Base-by-base conservation (phyloP, 1,284 basidiomycete species). In the Tilletia setariae region DNA sequence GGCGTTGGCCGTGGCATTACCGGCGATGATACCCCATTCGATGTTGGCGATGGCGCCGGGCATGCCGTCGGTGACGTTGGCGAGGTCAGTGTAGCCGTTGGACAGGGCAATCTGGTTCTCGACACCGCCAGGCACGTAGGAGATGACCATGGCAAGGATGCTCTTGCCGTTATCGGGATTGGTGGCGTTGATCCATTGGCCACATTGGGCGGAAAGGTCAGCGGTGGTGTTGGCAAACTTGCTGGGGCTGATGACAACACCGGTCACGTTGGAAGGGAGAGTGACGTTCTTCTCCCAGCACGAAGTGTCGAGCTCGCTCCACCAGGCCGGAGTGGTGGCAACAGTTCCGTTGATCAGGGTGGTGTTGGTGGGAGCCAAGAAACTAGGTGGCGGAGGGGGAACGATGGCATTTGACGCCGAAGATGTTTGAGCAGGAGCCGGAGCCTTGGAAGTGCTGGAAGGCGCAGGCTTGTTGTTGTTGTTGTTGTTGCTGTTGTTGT, bases 151-250 rank as follows among this genome's bases (percentile, higher is more conserved):
- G 66, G 72, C 71, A 6, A 70, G 71, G 71, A 76, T 65, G 70
- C 71, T 64, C 72, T 76, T 76, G 71, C 73, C 72, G 73, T 76
- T 76, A 64, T 68, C 66, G 70, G 73, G 70, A 73, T 76, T 76
- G 70, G 71, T 72, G 66, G 74, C 63, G 71, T 73, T 73, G 70
- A 76, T 63, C 72, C 72, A 74, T 73, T 74, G 74, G 72, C 74
- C 74, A 66, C 74, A 76, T 56, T 73, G 73, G 53, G 63, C 49
- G 43, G 30, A 9, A 59, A 76, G 73, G 68, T 76, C 67, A 19
- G 53, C 23, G 68, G 69, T 68, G 61, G 67, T 67, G 49, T 66
- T 7, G 66, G 72, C 71, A 64, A 73, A 70, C 46, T 70, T 61
- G 19, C 73, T 74, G 53, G 43, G 42, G 11, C 69, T 67, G 72